Conservation (phyloP, 176 grass and related monocot species). For the Tillandsia fasciculata region DNA sequence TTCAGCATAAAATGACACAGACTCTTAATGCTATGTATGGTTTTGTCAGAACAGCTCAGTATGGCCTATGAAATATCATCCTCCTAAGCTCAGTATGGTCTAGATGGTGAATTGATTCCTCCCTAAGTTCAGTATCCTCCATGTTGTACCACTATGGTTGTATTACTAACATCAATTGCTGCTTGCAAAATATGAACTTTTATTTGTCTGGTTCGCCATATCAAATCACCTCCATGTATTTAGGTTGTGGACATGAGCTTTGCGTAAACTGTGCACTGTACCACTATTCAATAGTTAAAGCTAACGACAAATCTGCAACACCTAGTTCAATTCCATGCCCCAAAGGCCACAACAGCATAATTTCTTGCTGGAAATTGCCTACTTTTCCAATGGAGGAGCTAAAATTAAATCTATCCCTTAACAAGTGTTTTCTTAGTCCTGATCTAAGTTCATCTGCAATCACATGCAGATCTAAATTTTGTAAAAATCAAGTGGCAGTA, state of each 20-base stretch:
- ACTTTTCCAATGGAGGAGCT: constrained; percentile 6
- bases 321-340: constrained; percentile 71
- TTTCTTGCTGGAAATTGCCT: constrained; percentile 43
- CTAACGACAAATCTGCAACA: constrained; percentile 29
- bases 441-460: constrained; percentile 9
- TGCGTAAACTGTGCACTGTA: constrained; percentile 66
- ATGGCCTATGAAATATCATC: too few relatives aligned
- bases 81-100: too few relatives aligned
- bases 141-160: too few relatives aligned
- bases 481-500: constrained; percentile 13
- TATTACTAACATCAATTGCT: neutral
- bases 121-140: too few relatives aligned
- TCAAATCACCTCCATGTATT: neutral
- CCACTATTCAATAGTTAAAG: constrained; percentile 64
- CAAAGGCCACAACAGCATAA: constrained; percentile 57
- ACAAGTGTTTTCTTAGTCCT: constrained; percentile 2
- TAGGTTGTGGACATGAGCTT: constrained; percentile 73
- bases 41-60: too few relatives aligned
- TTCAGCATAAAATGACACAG: too few relatives aligned
- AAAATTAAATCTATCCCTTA: constrained; percentile 9
- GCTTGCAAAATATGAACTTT: neutral
- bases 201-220: neutral
- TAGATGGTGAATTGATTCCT: too few relatives aligned
- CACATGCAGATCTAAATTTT: constrained; percentile 16
- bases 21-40: too few relatives aligned